These are phyloP conservation scores for Juncus inflexus DNA, from an alignment of 176 grass and related monocot genomes.

Conservation along the genomic window DNA sequence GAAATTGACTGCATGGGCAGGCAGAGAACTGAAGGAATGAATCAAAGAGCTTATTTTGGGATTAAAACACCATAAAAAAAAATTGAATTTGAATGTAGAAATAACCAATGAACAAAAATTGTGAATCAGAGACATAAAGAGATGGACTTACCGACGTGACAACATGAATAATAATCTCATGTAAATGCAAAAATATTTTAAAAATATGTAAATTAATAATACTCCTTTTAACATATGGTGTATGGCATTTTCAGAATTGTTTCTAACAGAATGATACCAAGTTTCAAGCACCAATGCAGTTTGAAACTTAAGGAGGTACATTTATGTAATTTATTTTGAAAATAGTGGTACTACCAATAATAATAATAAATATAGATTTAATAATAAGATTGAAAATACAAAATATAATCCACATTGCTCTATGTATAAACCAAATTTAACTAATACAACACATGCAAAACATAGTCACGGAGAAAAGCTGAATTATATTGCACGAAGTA, in stretches of 20 bases:
- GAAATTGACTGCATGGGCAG: conserved; percentile 72
- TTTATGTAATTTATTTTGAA: too few species aligned
- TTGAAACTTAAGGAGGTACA: too few species aligned
- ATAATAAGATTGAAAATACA: too few species aligned
- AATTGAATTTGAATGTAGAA: conserved; percentile 89
- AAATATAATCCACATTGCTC: conserved; percentile 17
- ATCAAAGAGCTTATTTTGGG: conserved; percentile 69
- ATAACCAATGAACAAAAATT: conserved; percentile 44
- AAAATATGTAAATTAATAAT: too few species aligned
- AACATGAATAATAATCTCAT: conserved; percentile 39
- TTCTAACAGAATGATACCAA: too few species aligned
- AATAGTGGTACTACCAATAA: too few species aligned
- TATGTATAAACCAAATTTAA: conserved; percentile 9
- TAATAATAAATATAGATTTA: too few species aligned
- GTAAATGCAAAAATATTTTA: conserved; percentile 24
- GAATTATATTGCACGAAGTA: too few species aligned
- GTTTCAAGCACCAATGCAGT: too few species aligned
- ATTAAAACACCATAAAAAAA: conserved; percentile 61
- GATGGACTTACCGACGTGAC: conserved; percentile 50
- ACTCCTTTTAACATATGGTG: too few species aligned
- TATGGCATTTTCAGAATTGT: too few species aligned
- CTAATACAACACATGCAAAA: conserved; percentile 8
- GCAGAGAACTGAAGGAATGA: conserved; percentile 61
- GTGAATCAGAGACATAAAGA: conserved; percentile 65
- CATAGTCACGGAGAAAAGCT: conserved; percentile 8